phyloP scores from a whole-genome alignment of 257 asterid species.

The Ballota nigra region DNA sequence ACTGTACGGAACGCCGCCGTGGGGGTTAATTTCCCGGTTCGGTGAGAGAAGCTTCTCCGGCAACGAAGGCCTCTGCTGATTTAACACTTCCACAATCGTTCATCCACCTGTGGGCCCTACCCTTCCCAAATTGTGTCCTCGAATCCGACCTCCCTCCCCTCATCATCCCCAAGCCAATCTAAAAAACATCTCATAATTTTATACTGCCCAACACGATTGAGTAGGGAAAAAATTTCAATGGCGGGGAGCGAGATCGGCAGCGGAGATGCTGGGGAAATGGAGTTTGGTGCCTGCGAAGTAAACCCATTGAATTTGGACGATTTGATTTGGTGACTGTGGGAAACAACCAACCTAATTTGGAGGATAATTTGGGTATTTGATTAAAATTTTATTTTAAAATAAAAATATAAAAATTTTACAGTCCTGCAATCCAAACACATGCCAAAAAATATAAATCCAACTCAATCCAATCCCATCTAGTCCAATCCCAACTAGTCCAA shows the following conservation, averaged over 20 bases:
- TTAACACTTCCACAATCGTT: constrained; percentile 45
- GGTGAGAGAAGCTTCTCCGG: constrained; percentile 60
- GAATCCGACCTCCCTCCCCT: constrained; percentile 54
- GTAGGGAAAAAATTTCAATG: constrained; percentile 40
- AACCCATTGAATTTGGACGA: too few species aligned
- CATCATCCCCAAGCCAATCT: too few species aligned
- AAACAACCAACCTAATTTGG: too few species aligned
- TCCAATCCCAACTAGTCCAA: too few species aligned
- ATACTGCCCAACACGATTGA: constrained; percentile 39
- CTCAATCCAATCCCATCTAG: too few species aligned
- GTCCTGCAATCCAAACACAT: too few species aligned
- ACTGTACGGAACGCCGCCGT: constrained; percentile 46
- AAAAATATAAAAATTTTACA: too few species aligned
- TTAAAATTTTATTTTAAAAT: too few species aligned
- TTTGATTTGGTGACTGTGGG: too few species aligned
- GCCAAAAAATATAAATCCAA: too few species aligned
- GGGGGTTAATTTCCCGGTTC: constrained; percentile 28
- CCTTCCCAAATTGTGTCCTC: constrained; percentile 53
- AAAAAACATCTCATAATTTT: constrained; percentile 29
- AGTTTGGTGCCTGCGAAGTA: constrained; percentile 83
- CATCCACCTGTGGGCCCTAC: constrained; percentile 24
- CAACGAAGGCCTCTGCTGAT: constrained; percentile 68
- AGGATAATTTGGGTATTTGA: too few species aligned
- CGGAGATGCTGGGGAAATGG: constrained; percentile 92
- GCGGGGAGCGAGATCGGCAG: constrained; percentile 67